Conservation (phyloP, 2,329 filamentous ascomycete species). For the Fusarium redolens region DNA sequence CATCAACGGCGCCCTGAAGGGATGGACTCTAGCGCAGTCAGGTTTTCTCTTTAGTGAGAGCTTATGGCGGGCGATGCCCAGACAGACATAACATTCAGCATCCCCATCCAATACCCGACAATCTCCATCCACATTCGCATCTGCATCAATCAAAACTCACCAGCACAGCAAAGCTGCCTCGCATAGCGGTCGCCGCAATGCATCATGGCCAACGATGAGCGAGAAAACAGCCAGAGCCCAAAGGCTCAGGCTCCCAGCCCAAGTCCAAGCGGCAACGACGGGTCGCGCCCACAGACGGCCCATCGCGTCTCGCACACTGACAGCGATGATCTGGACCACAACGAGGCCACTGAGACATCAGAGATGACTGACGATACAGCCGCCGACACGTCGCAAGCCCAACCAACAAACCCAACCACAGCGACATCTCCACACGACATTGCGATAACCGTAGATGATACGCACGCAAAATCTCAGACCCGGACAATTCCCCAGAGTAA, state of each 20-base stretch:
- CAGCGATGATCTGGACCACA: conserved; percentile 7
- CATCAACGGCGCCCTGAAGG: neutral
- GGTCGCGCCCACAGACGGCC: conserved; percentile 42
- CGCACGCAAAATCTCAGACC: conserved; percentile 15
- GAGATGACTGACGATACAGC: conserved; percentile 28
- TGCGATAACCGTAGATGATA: conserved; percentile 31
- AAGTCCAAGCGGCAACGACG: conserved; percentile 14
- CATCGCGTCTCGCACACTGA: conserved; percentile 41
- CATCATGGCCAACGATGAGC: conserved; percentile 53
- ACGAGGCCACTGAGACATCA: conserved; percentile 32
- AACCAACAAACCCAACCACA: conserved; percentile 18
- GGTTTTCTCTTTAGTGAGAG: conserved; percentile 36
- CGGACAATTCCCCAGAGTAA: conserved; percentile 1
- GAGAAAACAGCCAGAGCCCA: conserved; percentile 37
- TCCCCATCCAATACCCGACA: conserved; percentile 28
- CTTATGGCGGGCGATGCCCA: conserved; percentile 11
- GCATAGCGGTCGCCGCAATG: conserved; percentile 45
- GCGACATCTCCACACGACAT: conserved; percentile 27
- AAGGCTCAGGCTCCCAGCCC: conserved; percentile 28
- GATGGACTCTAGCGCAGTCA: conserved; percentile 17
- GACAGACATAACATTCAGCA: conserved; percentile 25
- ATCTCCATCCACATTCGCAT: conserved; percentile 20
- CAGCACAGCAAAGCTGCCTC: conserved; percentile 13
- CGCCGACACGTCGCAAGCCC: conserved; percentile 21
- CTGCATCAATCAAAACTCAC: conserved; percentile 11